Conservation (phyloP, 345 rosid species). For the Psidium friedrichsthalianum region DNA sequence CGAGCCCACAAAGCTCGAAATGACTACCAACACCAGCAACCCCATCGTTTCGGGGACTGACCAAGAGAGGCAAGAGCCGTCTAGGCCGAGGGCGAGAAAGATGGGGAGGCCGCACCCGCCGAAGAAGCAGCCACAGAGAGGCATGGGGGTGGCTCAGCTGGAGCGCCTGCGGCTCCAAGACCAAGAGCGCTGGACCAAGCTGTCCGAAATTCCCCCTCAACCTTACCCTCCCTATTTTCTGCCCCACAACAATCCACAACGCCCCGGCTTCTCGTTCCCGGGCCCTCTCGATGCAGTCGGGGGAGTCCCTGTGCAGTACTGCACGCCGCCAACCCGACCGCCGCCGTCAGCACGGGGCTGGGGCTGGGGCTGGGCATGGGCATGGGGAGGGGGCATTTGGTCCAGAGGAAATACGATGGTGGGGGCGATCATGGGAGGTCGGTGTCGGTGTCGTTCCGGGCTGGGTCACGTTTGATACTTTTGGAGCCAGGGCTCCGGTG, state of each 20-base stretch:
- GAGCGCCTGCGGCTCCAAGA: slow-evolving; percentile 40
- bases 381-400: slow-evolving; percentile 6
- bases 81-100: background rate
- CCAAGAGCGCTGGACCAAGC: slow-evolving; percentile 30
- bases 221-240: background rate
- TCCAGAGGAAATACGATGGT: slow-evolving; percentile 11
- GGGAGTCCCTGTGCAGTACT: slow-evolving; percentile 23
- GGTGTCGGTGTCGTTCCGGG: slow-evolving; percentile 6
- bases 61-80: background rate
- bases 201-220: slow-evolving; percentile 8
- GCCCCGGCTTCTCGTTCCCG: background rate
- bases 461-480: slow-evolving; percentile 11
- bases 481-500: slow-evolving; percentile 7
- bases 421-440: background rate
- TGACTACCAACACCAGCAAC: background rate
- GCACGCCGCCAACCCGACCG: background rate
- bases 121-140: slow-evolving; percentile 50
- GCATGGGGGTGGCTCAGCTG: slow-evolving; percentile 77
- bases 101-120: slow-evolving; percentile 13
- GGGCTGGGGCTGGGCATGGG: background rate
- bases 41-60: slow-evolving; percentile 11
- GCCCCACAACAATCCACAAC: background rate
- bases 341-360: background rate
- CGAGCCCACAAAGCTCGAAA: background rate
- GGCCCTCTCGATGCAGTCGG: slow-evolving; percentile 2